A percentile compares a stretch with the other conserved stretches of the same genome.
Conservation (phyloP, 2,329 filamentous ascomycete genomes). For the Geosmithia flava region DNA sequence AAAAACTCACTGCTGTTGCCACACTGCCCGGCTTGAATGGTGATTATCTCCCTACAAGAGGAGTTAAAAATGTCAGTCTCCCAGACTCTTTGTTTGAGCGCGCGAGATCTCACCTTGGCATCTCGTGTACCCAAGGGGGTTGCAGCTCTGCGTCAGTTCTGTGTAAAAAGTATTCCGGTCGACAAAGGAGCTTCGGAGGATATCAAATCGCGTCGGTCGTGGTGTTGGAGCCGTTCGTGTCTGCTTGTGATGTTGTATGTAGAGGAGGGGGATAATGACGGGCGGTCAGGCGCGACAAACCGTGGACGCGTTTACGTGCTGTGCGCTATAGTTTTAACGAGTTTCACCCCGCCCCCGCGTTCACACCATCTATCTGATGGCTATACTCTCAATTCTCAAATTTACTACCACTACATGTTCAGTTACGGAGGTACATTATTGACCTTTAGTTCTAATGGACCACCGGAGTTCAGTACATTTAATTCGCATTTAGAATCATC, state of each 20-base stretch:
- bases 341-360: constrained; percentile 7
- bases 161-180: background rate
- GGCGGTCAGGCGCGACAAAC: constrained; percentile 2
- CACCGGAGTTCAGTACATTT: too few species aligned
- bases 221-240: too few species aligned
- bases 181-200: background rate
- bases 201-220: background rate
- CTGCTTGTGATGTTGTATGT: background rate
- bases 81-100: too few species aligned
- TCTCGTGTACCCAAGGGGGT: background rate
- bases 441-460: too few species aligned
- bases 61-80: too few species aligned
- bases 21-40: constrained; percentile 96
- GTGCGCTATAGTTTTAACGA: too few species aligned
- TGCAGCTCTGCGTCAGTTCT: too few species aligned
- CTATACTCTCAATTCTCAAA: too few species aligned
- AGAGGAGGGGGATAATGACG: background rate
- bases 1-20: constrained; percentile 85
- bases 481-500: too few species aligned
- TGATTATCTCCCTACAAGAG: constrained; percentile 81
- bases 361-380: background rate
- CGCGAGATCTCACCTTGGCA: constrained; percentile 4
- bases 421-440: too few species aligned
- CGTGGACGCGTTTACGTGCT: too few species aligned
- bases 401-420: too few species aligned